Evolutionary conservation across 2,329 filamentous ascomycete species (phyloP), one percentile per base, ranked within the genome.

Genomic region (Trichoderma sp.): DNA sequence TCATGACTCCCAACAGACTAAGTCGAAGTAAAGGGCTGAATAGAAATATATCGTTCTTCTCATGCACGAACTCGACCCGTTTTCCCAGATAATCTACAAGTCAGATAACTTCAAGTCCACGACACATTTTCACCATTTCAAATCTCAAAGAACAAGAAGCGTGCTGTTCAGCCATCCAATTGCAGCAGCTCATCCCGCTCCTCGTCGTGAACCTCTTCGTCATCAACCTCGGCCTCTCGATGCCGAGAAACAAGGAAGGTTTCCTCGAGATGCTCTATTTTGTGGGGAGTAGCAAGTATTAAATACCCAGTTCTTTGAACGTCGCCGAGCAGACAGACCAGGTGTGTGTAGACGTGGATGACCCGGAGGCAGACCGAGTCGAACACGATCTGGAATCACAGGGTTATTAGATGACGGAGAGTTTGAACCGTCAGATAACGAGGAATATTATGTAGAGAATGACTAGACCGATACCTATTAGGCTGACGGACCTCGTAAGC

Each of bases 201-300:
- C 74, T 79, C 18, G 74, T 74, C 12, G 34, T 57, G 51, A 72
- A 69, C 12, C 73, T 79, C 24, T 77, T 79, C 68, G 24, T 74
- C 68, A 72, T 77, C 63, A 77, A 79, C 21, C 58, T 79, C 3
- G 74, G 76, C 4, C 72, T 79, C 24, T 76, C 76, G 5, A 47
- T 78, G 21, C 32, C 32, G 32, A 34, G 32, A 34, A 34, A 34
- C 12, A 14, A n/a, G n/a, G n/a, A n/a, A 34, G 11, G 32, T 2
- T 5, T 14, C 32, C 32, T 34, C 32, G 32, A 34, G 32, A 5
- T 34, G 32, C 32, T 34, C 32, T 34, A 14, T 34, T 34, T 34
- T 34, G 14, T 34, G 5, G 11, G 32, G 32, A 34, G 32, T 2
- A 34, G 4, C 11, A 34, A 2, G 11, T 12, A 34, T 34, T 14